phyloP scores from a whole-genome alignment of 768 basidiomycete species.

The Rhodotorula graminis region DNA sequence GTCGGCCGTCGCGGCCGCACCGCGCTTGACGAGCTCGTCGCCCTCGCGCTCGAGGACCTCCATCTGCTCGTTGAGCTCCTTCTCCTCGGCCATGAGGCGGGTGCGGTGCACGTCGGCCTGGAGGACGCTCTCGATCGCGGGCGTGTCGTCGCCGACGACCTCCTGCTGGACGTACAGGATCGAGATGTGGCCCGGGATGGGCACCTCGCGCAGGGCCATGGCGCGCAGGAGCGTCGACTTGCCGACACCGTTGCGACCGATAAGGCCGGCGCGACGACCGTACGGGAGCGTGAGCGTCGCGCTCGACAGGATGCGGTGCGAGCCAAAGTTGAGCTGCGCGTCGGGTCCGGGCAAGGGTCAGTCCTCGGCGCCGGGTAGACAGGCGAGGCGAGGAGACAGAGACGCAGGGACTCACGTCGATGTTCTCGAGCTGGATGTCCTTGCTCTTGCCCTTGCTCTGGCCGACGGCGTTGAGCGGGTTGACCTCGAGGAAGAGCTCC shows the following conservation, averaged over 20 bases:
- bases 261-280: slow-evolving; percentile 83
- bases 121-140: slow-evolving; percentile 87
- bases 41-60: slow-evolving; percentile 42
- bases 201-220: slow-evolving; percentile 89
- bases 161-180: slow-evolving; percentile 99
- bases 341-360: background rate
- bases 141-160: slow-evolving; percentile 88
- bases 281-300: slow-evolving; percentile 81
- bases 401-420: slow-evolving; percentile 59
- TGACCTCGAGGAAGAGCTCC: slow-evolving; percentile 98
- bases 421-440: slow-evolving; percentile 87
- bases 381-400: too few relatives aligned
- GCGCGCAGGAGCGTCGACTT: slow-evolving; percentile 93
- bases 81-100: slow-evolving; percentile 80
- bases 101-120: slow-evolving; percentile 99
- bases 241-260: slow-evolving; percentile 86
- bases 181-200: slow-evolving; percentile 83
- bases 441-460: slow-evolving; percentile 83
- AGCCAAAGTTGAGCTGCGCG: slow-evolving; percentile 59
- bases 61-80: slow-evolving; percentile 65
- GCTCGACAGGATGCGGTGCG: slow-evolving; percentile 79
- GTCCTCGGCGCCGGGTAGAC: too few relatives aligned
- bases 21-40: slow-evolving; percentile 19
- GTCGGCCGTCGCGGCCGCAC: background rate
- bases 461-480: slow-evolving; percentile 73